Evolutionary conservation across 2,329 filamentous ascomycete species (phyloP).

Genomic region (Chaetomiaceae sp.): DNA sequence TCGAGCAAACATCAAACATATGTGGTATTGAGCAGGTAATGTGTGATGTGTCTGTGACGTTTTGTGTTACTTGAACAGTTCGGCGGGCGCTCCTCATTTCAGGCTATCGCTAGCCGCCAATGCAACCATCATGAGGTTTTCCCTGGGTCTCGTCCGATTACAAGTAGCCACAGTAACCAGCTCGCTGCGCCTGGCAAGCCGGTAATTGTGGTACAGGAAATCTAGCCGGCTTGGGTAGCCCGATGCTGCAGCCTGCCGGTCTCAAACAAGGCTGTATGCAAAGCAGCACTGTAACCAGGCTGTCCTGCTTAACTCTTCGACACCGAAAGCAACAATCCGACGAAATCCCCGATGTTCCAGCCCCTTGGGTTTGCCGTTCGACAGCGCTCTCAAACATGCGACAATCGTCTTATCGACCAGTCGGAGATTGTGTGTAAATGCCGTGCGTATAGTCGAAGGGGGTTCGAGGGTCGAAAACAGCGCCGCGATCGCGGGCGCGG

Average conservation of each 20-base stretch:
- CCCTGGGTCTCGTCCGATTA: too few relatives aligned
- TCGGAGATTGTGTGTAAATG: neutral
- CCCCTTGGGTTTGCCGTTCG: neutral
- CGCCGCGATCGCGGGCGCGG: too few relatives aligned
- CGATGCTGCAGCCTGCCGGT: slow-evolving; percentile 1
- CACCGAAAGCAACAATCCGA: neutral
- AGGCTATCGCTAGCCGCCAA: neutral
- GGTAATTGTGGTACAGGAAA: neutral
- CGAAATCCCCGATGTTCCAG: neutral
- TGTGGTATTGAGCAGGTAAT: neutral
- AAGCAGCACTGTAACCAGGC: neutral
- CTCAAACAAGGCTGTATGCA: neutral
- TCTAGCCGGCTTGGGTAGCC: neutral
- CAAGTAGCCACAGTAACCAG: neutral
- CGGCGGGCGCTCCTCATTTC: neutral
- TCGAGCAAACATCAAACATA: slow-evolving; percentile 1
- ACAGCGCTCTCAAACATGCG: neutral
- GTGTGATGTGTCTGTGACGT: neutral
- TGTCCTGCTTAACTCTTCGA: neutral
- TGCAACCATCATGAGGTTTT: neutral
- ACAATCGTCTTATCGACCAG: neutral
- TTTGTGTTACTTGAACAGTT: neutral
- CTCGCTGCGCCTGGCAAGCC: neutral
- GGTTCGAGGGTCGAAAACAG: too few relatives aligned
- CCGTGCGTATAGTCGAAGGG: neutral